Evolutionary conservation across 2,329 filamentous ascomycete genomes (phyloP), one percentile per base, ranked within the genome.

Genomic region (Neurospora crassa): DNA sequence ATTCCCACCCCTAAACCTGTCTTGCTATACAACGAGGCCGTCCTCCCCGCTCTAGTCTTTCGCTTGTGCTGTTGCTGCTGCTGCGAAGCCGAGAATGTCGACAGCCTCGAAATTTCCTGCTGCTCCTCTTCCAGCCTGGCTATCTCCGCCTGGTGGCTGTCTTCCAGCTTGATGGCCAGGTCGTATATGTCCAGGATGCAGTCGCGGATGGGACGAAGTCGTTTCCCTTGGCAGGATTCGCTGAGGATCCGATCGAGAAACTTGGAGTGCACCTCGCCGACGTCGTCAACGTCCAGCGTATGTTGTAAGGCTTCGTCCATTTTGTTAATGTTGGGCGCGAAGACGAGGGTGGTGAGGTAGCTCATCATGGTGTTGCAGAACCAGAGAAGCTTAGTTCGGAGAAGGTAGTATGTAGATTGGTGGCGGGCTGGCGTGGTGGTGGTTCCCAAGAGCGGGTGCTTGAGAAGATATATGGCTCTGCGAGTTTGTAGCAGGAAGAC

Each of bases 111-210:
- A 1, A 82, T 75, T 72, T 84, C 84, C 68, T 80, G 77, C 40
- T 77, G 77, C 72, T 82, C 78, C 71, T 79, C 77, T 59, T 79
- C 78, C 75, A 81, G 76, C 72, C 82, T 79, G 67, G 78, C 78
- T 70, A 78, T 76, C 75, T 84, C 79, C 37, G 77, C 73, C 71
- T 79, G 74, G 74, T 89, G 87, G 1, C 87, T 82, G 74, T 92
- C 88, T 40, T 91, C 88, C 40, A 96, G 88, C 71, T 86, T 83
- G 67, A 95, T 87, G 2, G 89, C 88, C 14, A 97, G 82, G 77
- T 97, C 92, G 1, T 97, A 84, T 2, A 96, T 81, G 67, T 90
- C 88, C n/a, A 95, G 83, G 20, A 97, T 87, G 16, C 89, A 89
- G 71, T 92, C 87, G 70, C 89, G 86, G 43, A 97, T 91, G 0